A percentile compares a stretch with the other conserved stretches of the same genome.
Conservation (phyloP, 2,329 filamentous ascomycete species). For the Tolypocladium guangdongense region DNA sequence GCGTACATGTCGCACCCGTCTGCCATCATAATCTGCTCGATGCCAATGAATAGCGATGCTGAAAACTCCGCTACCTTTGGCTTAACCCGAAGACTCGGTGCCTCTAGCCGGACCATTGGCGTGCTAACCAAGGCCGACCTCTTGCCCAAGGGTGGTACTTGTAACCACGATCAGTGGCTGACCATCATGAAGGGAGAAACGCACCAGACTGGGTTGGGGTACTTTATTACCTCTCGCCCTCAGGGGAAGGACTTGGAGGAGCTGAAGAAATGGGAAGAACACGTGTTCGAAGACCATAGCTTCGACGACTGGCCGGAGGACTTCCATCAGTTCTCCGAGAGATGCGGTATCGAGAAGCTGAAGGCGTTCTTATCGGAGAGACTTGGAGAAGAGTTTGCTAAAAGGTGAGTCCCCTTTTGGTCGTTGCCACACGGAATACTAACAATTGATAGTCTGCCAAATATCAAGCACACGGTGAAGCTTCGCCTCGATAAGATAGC, state of each 20-base stretch:
- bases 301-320: conserved; percentile 34
- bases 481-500: conserved; percentile 40
- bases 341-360: conserved; percentile 43
- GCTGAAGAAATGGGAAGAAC: conserved; percentile 40
- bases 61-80: conserved; percentile 63
- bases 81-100: conserved; percentile 47
- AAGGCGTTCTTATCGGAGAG: conserved; percentile 41
- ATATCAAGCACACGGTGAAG: conserved; percentile 42
- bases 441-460: conserved; percentile 30
- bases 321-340: conserved; percentile 35
- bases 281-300: conserved; percentile 33
- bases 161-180: conserved; percentile 42
- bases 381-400: conserved; percentile 41
- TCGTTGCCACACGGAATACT: conserved; percentile 1
- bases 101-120: conserved; percentile 52
- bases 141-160: conserved; percentile 38
- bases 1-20: conserved; percentile 59
- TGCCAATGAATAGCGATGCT: conserved; percentile 68
- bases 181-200: conserved; percentile 50
- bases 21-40: conserved; percentile 66
- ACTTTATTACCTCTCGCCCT: conserved; percentile 66
- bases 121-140: conserved; percentile 82
- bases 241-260: conserved; percentile 41
- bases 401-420: conserved; percentile 24
- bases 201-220: conserved; percentile 60